phyloP scores from a whole-genome alignment of 116 monocot genomes.

The Thalassia testudinum region DNA sequence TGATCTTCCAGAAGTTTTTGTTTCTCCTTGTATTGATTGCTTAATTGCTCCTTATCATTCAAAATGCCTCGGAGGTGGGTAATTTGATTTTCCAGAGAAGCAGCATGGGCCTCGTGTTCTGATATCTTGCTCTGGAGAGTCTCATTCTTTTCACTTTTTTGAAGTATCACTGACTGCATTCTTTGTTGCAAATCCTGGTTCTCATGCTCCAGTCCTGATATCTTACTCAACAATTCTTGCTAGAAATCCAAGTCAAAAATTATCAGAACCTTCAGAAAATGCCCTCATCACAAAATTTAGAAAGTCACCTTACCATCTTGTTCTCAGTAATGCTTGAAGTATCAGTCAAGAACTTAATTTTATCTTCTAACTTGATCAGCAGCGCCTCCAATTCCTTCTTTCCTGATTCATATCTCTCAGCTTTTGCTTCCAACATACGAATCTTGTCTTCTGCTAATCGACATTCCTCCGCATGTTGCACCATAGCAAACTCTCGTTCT shows the following conservation, averaged over 20 bases:
- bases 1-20: slow-evolving; percentile 69
- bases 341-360: slow-evolving; percentile 41
- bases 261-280: neutral
- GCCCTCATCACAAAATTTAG: neutral
- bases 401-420: slow-evolving; percentile 27
- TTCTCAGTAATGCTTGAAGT: slow-evolving; percentile 14
- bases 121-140: slow-evolving; percentile 29
- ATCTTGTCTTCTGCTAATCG: slow-evolving; percentile 72
- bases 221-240: slow-evolving; percentile 48
- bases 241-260: slow-evolving; percentile 27
- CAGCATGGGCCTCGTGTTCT: slow-evolving; percentile 31
- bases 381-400: slow-evolving; percentile 43
- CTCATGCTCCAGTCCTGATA: slow-evolving; percentile 49
- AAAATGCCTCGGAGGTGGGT: slow-evolving; percentile 30
- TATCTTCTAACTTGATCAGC: slow-evolving; percentile 38
- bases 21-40: slow-evolving; percentile 23
- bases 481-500: slow-evolving; percentile 73
- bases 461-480: slow-evolving; percentile 91
- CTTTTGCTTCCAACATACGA: slow-evolving; percentile 43
- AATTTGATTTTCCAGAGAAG: slow-evolving; percentile 42
- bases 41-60: slow-evolving; percentile 59
- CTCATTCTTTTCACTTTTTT: slow-evolving; percentile 36
- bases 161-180: slow-evolving; percentile 23
- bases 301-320: slow-evolving; percentile 36
- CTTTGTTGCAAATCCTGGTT: slow-evolving; percentile 38